Percentiles rank a stretch among this genome's conserved stretches.
These are phyloP conservation scores for Tausonia pullulans DNA, from an alignment of 1,284 basidiomycete genomes.

Conservation along the genomic window DNA sequence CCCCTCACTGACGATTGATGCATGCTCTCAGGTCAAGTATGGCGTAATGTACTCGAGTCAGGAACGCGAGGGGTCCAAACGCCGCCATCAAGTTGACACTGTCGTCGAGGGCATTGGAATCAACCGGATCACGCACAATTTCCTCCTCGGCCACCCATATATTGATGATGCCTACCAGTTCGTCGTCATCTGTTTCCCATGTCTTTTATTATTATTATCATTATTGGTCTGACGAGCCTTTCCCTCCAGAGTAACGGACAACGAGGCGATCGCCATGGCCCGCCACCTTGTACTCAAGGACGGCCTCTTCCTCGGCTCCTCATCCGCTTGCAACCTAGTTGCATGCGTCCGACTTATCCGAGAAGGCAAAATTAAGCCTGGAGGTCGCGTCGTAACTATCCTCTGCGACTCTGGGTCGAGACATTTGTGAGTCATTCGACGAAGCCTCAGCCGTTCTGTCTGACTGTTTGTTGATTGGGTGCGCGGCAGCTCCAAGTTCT, in stretches of 20 bases:
- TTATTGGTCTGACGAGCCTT: not conserved
- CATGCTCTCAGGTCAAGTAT: slow-evolving; percentile 53
- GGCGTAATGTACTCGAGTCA: slow-evolving; percentile 89
- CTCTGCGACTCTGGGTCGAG: slow-evolving; percentile 44
- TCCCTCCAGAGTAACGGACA: slow-evolving; percentile 60
- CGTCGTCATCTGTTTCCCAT: slow-evolving; percentile 17
- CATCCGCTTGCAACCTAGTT: slow-evolving; percentile 89
- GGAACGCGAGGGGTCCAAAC: slow-evolving; percentile 88
- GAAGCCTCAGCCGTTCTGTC: not conserved
- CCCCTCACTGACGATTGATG: not conserved
- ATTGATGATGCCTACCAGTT: slow-evolving; percentile 82
- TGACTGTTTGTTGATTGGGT: not conserved
- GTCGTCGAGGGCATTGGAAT: slow-evolving; percentile 70
- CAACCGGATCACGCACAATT: slow-evolving; percentile 72
- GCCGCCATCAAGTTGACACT: slow-evolving; percentile 87
- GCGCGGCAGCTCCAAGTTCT: slow-evolving; percentile 28
- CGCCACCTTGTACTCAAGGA: slow-evolving; percentile 78
- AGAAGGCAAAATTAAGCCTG: slow-evolving; percentile 43
- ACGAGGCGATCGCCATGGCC: slow-evolving; percentile 84
- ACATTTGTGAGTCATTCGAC: not conserved
- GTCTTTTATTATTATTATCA: not conserved
- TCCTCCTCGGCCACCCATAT: slow-evolving; percentile 63
- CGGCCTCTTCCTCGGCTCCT: slow-evolving; percentile 90
- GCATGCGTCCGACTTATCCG: slow-evolving; percentile 70
- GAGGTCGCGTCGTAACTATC: slow-evolving; percentile 68